These are phyloP conservation scores for Microsporum ferrugineum DNA, from an alignment of 2,329 filamentous ascomycete genomes.

Conservation along the genomic window DNA sequence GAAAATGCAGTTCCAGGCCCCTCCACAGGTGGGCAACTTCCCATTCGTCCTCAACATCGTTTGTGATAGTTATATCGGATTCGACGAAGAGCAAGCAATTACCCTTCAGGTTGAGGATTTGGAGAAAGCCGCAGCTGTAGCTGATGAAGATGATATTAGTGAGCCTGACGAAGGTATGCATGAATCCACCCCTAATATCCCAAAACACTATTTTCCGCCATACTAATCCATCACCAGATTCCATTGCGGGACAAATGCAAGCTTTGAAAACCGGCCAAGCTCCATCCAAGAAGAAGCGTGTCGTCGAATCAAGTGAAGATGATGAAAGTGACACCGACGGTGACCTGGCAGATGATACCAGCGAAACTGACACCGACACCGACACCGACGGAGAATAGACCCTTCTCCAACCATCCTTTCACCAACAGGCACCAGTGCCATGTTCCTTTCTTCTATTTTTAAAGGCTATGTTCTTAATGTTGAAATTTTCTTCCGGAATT, in stretches of 20 bases:
- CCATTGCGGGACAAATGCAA: conserved; percentile 81
- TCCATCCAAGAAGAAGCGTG: conserved; percentile 42
- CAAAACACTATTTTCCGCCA: conserved; percentile 11
- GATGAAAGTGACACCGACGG: conserved; percentile 55
- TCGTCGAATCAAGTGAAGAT: conserved; percentile 52
- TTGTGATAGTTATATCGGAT: conserved; percentile 89
- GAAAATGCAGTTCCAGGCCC: conserved; percentile 93
- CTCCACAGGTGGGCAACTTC: conserved; percentile 83
- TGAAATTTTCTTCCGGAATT: background rate
- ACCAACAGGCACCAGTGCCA: background rate
- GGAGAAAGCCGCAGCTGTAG: conserved; percentile 67
- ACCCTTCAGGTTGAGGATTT: conserved; percentile 81
- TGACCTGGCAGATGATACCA: conserved; percentile 43
- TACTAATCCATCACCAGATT: conserved; percentile 46
- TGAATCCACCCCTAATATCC: background rate
- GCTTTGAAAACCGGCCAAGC: conserved; percentile 62
- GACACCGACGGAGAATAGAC: conserved; percentile 60
- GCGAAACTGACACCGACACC: conserved; percentile 58
- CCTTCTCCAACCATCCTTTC: background rate
- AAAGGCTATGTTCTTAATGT: background rate
- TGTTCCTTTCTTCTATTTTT: background rate
- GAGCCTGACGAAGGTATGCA: conserved; percentile 91
- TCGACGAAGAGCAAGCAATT: conserved; percentile 85
- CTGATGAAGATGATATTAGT: conserved; percentile 86
- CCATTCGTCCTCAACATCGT: conserved; percentile 89